Conservation (phyloP, 179 eudicot species). For the Sideroxylon spinosum region DNA sequence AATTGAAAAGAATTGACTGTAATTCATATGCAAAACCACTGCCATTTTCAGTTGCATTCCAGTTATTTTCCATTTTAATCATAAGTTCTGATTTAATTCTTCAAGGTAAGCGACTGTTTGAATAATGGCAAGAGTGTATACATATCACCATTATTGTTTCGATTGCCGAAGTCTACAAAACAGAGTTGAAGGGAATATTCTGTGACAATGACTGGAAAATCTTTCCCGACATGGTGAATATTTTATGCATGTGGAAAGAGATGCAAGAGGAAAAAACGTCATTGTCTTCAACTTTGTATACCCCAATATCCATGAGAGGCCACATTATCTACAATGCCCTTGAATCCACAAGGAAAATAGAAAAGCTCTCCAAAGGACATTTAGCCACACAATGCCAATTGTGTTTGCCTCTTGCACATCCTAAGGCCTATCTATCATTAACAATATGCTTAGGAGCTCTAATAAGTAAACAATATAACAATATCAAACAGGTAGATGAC, state of each 20-base stretch:
- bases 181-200: not conserved
- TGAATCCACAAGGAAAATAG: not conserved
- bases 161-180: not conserved
- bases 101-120: not conserved
- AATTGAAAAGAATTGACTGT: not conserved
- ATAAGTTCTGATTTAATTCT: not conserved
- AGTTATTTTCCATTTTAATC: not conserved
- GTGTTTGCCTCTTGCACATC: not conserved
- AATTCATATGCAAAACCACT: not conserved
- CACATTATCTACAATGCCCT: not conserved
- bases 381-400: not conserved
- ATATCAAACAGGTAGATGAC: no score
- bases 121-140: not conserved
- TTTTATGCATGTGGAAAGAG: not conserved
- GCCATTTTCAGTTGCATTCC: not conserved
- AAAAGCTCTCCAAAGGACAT: not conserved
- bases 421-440: not conserved
- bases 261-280: not conserved
- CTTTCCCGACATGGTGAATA: not conserved
- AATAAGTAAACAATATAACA: no score
- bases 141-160: not conserved
- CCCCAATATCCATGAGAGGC: not conserved
- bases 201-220: not conserved
- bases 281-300: not conserved
- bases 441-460: slow-evolving; percentile 1